Base-by-base conservation (phyloP, 1,284 basidiomycete genomes). In the Naganishia sp. region DNA sequence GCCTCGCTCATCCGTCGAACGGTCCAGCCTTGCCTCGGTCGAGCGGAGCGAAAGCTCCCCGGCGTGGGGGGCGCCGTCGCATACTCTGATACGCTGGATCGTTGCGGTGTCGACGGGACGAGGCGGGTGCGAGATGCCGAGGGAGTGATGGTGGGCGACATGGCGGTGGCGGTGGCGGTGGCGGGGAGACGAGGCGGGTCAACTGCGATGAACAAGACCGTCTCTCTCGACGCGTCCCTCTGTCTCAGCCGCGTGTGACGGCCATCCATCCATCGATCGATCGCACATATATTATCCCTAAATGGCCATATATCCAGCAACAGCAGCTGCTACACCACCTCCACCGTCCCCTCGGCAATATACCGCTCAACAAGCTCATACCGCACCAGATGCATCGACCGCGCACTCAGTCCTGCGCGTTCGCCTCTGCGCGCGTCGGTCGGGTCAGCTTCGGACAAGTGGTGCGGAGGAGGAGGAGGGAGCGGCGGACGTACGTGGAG, bases 401-500 rank as follows among this genome's bases (percentile, higher is more conserved):
- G 77, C 60, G 72, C 72, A 9, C 69, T 72, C 49, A 80, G 67
- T 18, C 71, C 71, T 43, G 78, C 78, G 17, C 70, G 39, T 67
- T 77, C 73, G n/a, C 76, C 78, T 9, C 78, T 80, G 69, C 18
- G 17, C 10, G 18, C 17, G 32, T 28, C 28, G 3, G 28, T 2
- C 3, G 28, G 28, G 28, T 28, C 28, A 28, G 28, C 28, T 28
- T 28, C 28, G 28, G 28, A n/a, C n/a, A n/a, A n/a, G n/a, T n/a
- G n/a, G n/a, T n/a, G n/a, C n/a, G n/a, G n/a, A n/a, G n/a, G n/a
- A n/a, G n/a, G n/a, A n/a, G n/a, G n/a, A n/a, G n/a, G n/a, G n/a
- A n/a, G n/a, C n/a, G n/a, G 32, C 10, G 32, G 7, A 74, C 76
- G 69, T 63, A 94, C 92, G 90, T 87, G 43, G 88, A 88, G 21